Evolutionary conservation across 192 early-diverging fungal genomes (phyloP).

Genomic region (Coemansia guatemalensis): DNA sequence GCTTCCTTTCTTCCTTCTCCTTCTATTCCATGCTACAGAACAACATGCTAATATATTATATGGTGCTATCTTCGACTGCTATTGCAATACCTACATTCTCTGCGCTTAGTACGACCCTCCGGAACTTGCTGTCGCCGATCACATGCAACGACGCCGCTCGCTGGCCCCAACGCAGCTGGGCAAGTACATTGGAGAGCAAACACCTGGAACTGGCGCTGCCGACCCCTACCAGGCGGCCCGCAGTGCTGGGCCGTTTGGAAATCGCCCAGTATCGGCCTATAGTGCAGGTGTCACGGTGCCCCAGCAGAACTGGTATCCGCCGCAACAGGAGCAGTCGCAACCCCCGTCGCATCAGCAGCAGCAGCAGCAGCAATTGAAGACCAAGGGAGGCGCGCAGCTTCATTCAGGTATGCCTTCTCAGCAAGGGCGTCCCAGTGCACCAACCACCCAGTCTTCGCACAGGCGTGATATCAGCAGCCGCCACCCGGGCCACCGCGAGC

Average conservation of each 20-base stretch:
- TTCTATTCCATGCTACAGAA: not conserved
- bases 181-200: slow-evolving; percentile 27
- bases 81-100: not conserved
- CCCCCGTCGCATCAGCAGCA: slow-evolving; percentile 11
- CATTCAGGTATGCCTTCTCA: slow-evolving; percentile 6
- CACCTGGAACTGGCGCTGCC: slow-evolving; percentile 8
- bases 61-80: not conserved
- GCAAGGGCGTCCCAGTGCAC: slow-evolving; percentile 13
- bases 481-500: slow-evolving; percentile 38
- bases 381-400: not conserved
- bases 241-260: slow-evolving; percentile 10
- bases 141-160: slow-evolving; percentile 45
- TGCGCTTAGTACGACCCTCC: slow-evolving; percentile 45
- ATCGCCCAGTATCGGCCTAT: slow-evolving; percentile 31
- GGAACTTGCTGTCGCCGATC: slow-evolving; percentile 33
- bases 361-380: slow-evolving; percentile 12
- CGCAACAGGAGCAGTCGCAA: not conserved
- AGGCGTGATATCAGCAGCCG: slow-evolving; percentile 33
- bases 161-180: slow-evolving; percentile 37
- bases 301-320: slow-evolving; percentile 15
- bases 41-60: not conserved
- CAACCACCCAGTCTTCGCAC: slow-evolving; percentile 1
- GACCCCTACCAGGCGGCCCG: slow-evolving; percentile 41
- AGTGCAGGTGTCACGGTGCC: slow-evolving; percentile 3
- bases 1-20: not conserved